Base-by-base conservation (phyloP, 163 green algal species). In the Scenedesmus sp. region DNA sequence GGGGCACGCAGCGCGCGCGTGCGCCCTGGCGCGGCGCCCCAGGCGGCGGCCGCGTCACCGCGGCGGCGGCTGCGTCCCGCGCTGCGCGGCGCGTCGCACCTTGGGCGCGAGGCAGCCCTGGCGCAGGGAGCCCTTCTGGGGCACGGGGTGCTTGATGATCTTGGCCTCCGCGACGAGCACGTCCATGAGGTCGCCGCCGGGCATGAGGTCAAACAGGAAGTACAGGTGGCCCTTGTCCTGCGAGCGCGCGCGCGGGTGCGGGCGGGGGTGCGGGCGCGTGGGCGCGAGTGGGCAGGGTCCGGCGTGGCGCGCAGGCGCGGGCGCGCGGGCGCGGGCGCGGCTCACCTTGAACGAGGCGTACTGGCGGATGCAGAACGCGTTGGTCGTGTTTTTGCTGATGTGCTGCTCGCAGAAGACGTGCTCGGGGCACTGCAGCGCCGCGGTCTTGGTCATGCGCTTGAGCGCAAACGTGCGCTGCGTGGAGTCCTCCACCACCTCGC, bases 281-380 rank as follows among this genome's bases (percentile, higher is more conserved):
- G n/a, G n/a, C n/a, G n/a, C n/a, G n/a, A n/a, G n/a, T n/a, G n/a
- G n/a, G n/a, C n/a, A n/a, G n/a, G n/a, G n/a, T n/a, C n/a, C n/a
- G n/a, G n/a, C n/a, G n/a, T 63, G 50, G 50, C 14, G 24, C 24
- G 20, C 7, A 39, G 22, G 5, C 2, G 1, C 18, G 24, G 13
- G 26, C 26, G 34, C 26, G 13, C 26, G 13, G 20, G 14, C 13
- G 45, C 50, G 22, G 10, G 1, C 42, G 10, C 10, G 4, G 1
- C 74, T n/a, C 44, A 92, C 91, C 90, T 98, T 93, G 88, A 98
- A 98, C 11, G 87, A 94, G 34, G 91, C 93, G 83, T 98, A 98
- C 84, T 98, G 94, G 2, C 94, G 88, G 73, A 99, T 97, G 88
- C 95, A 97, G 89, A 98, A 98, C n/a, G 92, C 92, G 83, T 99